Evolutionary conservation across 2,329 filamentous ascomycete genomes (phyloP).

Genomic region (Venturia carpophila): DNA sequence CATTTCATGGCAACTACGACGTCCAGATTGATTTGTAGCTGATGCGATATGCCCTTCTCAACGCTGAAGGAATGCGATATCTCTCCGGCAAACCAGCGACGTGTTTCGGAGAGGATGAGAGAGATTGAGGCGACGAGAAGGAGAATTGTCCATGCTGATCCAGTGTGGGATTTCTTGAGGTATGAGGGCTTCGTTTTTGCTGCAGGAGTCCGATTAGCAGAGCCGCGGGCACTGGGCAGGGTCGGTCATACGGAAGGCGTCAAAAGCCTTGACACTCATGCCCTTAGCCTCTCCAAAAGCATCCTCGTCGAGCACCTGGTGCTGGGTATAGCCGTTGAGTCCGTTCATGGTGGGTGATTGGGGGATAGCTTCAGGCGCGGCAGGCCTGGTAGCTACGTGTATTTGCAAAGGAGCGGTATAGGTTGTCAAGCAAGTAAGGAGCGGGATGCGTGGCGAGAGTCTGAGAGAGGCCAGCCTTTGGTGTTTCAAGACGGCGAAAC

Average conservation of each 20-base stretch:
- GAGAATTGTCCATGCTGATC: constrained; percentile 86
- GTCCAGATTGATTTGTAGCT: constrained; percentile 91
- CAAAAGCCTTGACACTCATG: constrained; percentile 69
- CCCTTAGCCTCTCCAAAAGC: constrained; percentile 66
- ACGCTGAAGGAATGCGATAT: constrained; percentile 89
- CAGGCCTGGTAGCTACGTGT: constrained; percentile 3
- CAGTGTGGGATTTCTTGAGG: constrained; percentile 71
- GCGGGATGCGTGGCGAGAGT: constrained; percentile 3
- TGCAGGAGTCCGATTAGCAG: constrained; percentile 10
- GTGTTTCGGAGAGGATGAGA: constrained; percentile 70
- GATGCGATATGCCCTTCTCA: constrained; percentile 80
- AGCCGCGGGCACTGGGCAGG: not conserved
- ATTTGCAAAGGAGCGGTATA: not conserved
- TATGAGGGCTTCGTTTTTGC: constrained; percentile 90
- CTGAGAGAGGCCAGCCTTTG: not conserved
- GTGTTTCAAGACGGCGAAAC: not conserved
- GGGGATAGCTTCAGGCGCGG: constrained; percentile 6
- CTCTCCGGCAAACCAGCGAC: constrained; percentile 73
- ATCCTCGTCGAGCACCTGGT: constrained; percentile 65
- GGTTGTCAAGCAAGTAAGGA: not conserved
- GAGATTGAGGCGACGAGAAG: constrained; percentile 67
- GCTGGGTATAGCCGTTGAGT: constrained; percentile 71
- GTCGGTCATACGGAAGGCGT: constrained; percentile 71
- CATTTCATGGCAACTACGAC: constrained; percentile 87
- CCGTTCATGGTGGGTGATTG: not conserved